phyloP scores from a whole-genome alignment of 164 flowering plant genomes.

The Warburgia ugandensis region DNA sequence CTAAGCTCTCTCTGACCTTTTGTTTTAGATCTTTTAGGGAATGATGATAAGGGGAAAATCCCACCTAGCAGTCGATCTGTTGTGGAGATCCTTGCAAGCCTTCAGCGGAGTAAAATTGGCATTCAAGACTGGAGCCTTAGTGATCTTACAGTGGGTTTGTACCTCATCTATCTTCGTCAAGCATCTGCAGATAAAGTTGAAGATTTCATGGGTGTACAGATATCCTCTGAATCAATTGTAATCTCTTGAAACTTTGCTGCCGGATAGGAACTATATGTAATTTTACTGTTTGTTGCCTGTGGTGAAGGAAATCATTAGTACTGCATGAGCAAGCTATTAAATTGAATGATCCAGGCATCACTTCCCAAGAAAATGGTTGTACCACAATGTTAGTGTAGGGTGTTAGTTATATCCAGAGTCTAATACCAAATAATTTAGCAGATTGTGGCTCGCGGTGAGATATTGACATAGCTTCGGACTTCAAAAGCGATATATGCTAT shows the following conservation, averaged over 20 bases:
- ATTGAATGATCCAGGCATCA: too few species aligned
- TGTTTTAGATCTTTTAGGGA: slow-evolving; percentile 32
- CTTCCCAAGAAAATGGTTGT: too few species aligned
- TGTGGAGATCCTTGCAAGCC: slow-evolving; percentile 66
- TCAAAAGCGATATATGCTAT: too few species aligned
- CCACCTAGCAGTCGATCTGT: slow-evolving; percentile 56
- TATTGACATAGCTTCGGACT: too few species aligned
- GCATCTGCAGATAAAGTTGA: slow-evolving; percentile 59
- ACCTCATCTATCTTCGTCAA: slow-evolving; percentile 82
- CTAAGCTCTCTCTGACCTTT: neutral
- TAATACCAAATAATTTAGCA: too few species aligned
- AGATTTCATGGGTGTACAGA: slow-evolving; percentile 63
- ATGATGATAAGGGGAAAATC: slow-evolving; percentile 32
- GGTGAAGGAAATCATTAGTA: neutral
- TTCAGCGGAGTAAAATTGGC: slow-evolving; percentile 69
- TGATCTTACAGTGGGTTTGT: slow-evolving; percentile 82
- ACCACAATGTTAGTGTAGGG: too few species aligned
- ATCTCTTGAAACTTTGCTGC: slow-evolving; percentile 12
- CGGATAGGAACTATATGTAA: neutral
- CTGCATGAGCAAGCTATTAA: neutral
- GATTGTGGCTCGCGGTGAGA: too few species aligned
- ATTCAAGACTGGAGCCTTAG: slow-evolving; percentile 83
- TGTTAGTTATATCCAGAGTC: too few species aligned
- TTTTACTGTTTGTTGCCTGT: neutral
- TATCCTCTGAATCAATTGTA: slow-evolving; percentile 57